A percentile compares a stretch with the other conserved stretches of the same genome.
Conservation (phyloP, 2,329 filamentous ascomycete species). For the Penicillium capsulatum region DNA sequence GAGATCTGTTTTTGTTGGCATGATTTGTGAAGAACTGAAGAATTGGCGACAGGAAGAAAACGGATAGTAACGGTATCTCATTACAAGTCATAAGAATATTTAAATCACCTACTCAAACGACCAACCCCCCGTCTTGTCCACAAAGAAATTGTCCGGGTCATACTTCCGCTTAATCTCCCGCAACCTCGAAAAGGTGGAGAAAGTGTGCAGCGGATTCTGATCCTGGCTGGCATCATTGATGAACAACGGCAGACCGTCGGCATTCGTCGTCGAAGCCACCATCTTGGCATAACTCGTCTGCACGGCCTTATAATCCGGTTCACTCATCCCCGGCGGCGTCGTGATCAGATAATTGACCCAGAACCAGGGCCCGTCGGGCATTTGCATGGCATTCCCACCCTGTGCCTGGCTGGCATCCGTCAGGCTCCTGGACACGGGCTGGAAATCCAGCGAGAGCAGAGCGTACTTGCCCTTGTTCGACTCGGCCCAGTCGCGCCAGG, state of each 20-base stretch:
- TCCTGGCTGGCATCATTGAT: constrained; percentile 34
- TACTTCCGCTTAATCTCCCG: constrained; percentile 38
- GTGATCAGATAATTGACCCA: constrained; percentile 31
- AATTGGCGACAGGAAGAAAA: too few relatives aligned
- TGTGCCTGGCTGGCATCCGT: constrained; percentile 32
- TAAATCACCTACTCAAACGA: constrained; percentile 20
- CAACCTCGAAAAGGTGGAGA: constrained; percentile 32
- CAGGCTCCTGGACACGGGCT: constrained; percentile 29
- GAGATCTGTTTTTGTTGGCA: too few relatives aligned
- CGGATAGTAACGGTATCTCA: too few relatives aligned
- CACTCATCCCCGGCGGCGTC: constrained; percentile 23
- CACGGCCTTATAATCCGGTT: constrained; percentile 24
- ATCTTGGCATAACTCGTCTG: constrained; percentile 30
- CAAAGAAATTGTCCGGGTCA: constrained; percentile 36
- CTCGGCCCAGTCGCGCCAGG: constrained; percentile 30
- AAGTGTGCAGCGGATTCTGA: constrained; percentile 26
- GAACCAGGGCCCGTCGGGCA: constrained; percentile 33
- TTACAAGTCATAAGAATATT: too few relatives aligned
- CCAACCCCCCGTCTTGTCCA: constrained; percentile 28
- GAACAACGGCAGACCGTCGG: constrained; percentile 26
- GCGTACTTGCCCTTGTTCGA: constrained; percentile 30
- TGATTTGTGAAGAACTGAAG: too few relatives aligned
- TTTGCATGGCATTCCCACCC: constrained; percentile 34
- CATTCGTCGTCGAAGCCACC: constrained; percentile 27
- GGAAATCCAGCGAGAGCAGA: constrained; percentile 26